Evolutionary conservation across 2,329 filamentous ascomycete species (phyloP).

Genomic region (Cordyceps farinosa): DNA sequence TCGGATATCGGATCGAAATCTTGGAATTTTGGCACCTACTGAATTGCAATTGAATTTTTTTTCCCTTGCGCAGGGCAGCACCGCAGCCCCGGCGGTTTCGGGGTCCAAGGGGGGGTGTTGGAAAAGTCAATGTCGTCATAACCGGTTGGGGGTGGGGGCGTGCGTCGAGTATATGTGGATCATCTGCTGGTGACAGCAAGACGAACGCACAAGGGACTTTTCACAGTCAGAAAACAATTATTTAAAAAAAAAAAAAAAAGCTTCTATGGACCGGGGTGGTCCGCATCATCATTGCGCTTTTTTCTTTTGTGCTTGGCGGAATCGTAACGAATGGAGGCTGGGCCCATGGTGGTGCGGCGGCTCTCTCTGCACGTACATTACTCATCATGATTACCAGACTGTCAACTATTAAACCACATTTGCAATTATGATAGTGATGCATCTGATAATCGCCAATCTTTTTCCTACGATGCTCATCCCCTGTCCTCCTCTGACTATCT

Average conservation of each 20-base stretch:
- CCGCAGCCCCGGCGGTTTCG: not conserved
- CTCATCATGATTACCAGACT: not conserved
- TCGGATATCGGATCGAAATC: constrained; percentile 15
- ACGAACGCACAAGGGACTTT: not conserved
- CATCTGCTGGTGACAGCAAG: not conserved
- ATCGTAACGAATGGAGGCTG: not conserved
- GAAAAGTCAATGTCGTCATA: constrained; percentile 16
- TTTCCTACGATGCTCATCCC: not conserved
- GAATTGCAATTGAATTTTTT: not conserved
- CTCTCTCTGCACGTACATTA: not conserved
- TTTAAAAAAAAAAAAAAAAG: not conserved
- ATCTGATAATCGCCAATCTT: not conserved
- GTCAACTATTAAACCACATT: too few species aligned
- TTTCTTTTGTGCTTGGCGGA: not conserved
- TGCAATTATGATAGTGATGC: too few species aligned
- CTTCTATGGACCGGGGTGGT: too few species aligned
- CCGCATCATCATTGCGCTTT: not conserved
- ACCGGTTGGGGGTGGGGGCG: too few species aligned
- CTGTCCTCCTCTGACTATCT: too few species aligned
- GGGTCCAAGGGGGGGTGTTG: not conserved
- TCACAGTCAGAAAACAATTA: not conserved
- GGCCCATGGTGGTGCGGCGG: not conserved
- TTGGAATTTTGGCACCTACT: not conserved
- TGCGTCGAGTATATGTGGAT: not conserved
- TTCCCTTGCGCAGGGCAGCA: not conserved